Evolutionary conservation across 1,284 basidiomycete genomes (phyloP).

Genomic region (Fistulina hepatica): DNA sequence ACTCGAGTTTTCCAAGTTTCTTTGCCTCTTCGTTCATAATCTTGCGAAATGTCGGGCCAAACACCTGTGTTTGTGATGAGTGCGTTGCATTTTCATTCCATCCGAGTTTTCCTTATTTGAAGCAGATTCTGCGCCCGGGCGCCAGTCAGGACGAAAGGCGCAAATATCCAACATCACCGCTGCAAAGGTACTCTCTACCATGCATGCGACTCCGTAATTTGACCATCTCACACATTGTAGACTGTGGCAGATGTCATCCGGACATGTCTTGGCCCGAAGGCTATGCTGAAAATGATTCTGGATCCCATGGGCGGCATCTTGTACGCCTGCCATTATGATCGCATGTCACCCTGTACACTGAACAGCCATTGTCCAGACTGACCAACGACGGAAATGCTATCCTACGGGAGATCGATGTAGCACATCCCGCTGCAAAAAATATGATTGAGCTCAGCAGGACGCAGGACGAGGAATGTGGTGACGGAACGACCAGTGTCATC

Average conservation of each 20-base stretch:
- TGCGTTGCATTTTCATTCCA: constrained; percentile 21
- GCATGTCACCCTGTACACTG: constrained; percentile 1
- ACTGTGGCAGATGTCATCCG: constrained; percentile 98
- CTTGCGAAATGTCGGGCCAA: constrained; percentile 36
- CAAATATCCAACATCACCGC: constrained; percentile 97
- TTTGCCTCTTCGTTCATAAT: constrained; percentile 4
- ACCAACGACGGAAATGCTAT: constrained; percentile 99
- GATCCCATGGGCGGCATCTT: constrained; percentile 97
- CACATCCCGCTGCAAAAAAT: constrained; percentile 96
- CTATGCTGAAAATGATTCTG: constrained; percentile 99
- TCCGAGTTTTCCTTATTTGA: constrained; percentile 2
- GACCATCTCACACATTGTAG: constrained; percentile 29
- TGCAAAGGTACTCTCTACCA: constrained; percentile 62
- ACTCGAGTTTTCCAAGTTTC: too few relatives aligned
- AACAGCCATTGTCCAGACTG: constrained; percentile 41
- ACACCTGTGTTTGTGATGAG: constrained; percentile 71
- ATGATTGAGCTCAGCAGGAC: constrained; percentile 98
- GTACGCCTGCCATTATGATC: constrained; percentile 35
- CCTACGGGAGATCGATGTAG: constrained; percentile 94
- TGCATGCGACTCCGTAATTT: constrained; percentile 1
- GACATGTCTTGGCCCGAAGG: constrained; percentile 94
- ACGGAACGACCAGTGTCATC: constrained; percentile 96
- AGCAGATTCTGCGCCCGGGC: constrained; percentile 84
- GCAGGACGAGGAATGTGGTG: constrained; percentile 97
- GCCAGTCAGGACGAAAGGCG: constrained; percentile 90